phyloP scores from a whole-genome alignment of 768 basidiomycete genomes.

The Tricholoma terreum region DNA sequence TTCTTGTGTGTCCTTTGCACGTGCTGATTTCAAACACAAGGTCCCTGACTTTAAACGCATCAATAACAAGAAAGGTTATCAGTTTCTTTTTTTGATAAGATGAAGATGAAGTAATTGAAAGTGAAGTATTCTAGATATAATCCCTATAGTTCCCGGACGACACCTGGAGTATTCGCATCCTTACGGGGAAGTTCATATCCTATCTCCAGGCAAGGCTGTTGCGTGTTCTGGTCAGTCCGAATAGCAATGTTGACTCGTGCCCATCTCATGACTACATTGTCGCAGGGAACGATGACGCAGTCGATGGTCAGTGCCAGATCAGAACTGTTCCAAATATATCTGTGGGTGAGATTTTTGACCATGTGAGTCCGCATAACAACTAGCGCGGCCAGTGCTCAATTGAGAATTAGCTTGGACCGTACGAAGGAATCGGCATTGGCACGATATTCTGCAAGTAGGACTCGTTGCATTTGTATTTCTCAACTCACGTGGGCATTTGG shows the following conservation, averaged over 20 bases:
- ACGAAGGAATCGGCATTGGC: constrained; percentile 54
- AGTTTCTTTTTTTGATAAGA: neutral
- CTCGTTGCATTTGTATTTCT: neutral
- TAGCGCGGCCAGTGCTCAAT: neutral
- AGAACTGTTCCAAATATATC: constrained; percentile 52
- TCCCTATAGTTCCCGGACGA: constrained; percentile 2
- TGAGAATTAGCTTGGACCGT: constrained; percentile 42
- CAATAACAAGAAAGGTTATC: constrained; percentile 36
- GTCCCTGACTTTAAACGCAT: constrained; percentile 21
- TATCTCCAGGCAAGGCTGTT: constrained; percentile 34
- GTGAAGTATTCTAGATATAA: neutral
- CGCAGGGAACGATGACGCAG: constrained; percentile 52
- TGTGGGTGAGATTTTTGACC: constrained; percentile 47
- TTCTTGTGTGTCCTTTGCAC: constrained; percentile 45
- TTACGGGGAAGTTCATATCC: constrained; percentile 54
- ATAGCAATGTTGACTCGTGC: neutral
- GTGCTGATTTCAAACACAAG: constrained; percentile 6
- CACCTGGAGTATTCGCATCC: constrained; percentile 48
- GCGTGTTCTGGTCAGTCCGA: constrained; percentile 33
- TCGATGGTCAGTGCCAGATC: constrained; percentile 52
- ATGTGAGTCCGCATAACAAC: constrained; percentile 31
- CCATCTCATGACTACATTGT: neutral
- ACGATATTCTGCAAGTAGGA: constrained; percentile 35
- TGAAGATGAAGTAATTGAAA: neutral
- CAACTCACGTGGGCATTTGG: neutral